Conservation (phyloP, 73 alveolate species). For the Paramecium tetraurelia region DNA sequence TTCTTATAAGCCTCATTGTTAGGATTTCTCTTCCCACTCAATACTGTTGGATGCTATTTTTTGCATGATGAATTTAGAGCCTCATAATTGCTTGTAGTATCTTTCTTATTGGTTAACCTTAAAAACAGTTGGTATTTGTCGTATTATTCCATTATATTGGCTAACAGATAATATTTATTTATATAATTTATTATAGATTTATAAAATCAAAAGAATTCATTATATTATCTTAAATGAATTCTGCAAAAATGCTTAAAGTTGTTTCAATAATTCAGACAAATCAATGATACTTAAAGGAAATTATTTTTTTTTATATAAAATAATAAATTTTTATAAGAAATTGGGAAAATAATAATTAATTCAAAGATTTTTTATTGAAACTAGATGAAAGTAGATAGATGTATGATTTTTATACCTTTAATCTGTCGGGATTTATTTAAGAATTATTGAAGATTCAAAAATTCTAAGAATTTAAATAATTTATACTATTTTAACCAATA, state of each 20-base stretch:
- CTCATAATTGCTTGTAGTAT: neutral
- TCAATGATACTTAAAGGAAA: too few relatives aligned
- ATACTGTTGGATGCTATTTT: neutral
- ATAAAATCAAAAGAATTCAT: neutral
- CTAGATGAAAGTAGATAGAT: too few relatives aligned
- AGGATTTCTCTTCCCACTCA: constrained; percentile 47
- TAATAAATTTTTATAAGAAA: too few relatives aligned
- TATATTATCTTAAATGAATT: neutral
- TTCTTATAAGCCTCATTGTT: constrained; percentile 21
- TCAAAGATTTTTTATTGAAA: too few relatives aligned
- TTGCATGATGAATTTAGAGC: neutral
- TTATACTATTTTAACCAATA: too few relatives aligned
- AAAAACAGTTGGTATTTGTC: neutral
- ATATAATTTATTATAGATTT: neutral
- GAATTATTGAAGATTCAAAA: too few relatives aligned
- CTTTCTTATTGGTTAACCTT: neutral
- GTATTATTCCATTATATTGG: neutral
- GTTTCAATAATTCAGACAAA: neutral
- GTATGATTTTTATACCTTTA: too few relatives aligned
- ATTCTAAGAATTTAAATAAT: too few relatives aligned
- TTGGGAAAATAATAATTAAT: too few relatives aligned
- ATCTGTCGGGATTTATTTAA: too few relatives aligned
- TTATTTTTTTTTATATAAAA: too few relatives aligned
- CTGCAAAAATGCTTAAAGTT: neutral
- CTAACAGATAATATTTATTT: neutral